Evolutionary conservation across 2,329 filamentous ascomycete genomes (phyloP), one percentile per base, ranked within the genome.

Genomic region (Fusarium xylarioides): DNA sequence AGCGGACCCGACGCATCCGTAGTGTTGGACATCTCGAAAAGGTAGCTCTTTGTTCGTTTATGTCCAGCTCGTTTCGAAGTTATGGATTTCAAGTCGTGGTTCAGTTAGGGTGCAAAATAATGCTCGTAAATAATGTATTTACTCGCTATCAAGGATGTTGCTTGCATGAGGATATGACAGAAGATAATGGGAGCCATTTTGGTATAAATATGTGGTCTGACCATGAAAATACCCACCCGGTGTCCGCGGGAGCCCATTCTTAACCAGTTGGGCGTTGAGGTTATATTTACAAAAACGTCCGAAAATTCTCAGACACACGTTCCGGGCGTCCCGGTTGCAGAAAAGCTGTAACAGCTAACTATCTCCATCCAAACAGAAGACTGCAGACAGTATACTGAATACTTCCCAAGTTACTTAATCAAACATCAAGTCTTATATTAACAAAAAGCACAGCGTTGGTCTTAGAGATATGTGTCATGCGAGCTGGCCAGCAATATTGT

Each of bases 331-430:
- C 47, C 47, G 30, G 46, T 1, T 1, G 21, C 18, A 3, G 21
- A 32, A 23, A 4, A 3, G 2, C 11, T 11, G 3, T 1, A 11
- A 21, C 44, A 19, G 0, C 26, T 19, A 4, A 44, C 23, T 9
- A 0, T 11, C 11, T 15, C 7, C 3, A 4, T 11, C 7, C 0
- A 11, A 10, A 46, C 6, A 21, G 19, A 30, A 2, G 6, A 9
- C 12, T 8, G 4, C 7, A 4, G 4, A 4, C 12, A 1, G 8
- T 8, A 9, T 11, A n/a, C 7, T 0, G 0, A n/a, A 6, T 1
- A 30, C 14, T n/a, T 6, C 1, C 26, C 1, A 2, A 4, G 4
- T n/a, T 11, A 5, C 4, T 16, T 0, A n/a, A 30, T 30, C 8
- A 2, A 30, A 15, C 4, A 8, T 7, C 0, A 21, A 8, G 9